phyloP scores from a whole-genome alignment of 75 land plant species.

The Adiantum capillusveneris region DNA sequence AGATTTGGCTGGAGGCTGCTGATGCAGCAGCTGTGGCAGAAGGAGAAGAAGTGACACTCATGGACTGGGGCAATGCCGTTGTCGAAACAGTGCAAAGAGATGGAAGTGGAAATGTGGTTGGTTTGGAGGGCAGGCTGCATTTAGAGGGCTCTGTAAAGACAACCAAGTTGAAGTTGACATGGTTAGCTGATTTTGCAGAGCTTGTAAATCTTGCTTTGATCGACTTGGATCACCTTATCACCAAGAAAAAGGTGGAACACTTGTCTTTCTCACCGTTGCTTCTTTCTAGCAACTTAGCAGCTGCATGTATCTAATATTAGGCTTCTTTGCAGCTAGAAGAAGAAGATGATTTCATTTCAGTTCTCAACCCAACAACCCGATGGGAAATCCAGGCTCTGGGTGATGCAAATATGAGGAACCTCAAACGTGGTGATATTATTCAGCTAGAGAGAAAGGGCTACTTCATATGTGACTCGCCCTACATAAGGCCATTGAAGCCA shows the following conservation, averaged over 20 bases:
- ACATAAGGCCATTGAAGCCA: conserved; percentile 64
- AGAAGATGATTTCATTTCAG: conserved; percentile 65
- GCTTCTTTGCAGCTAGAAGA: conserved; percentile 59
- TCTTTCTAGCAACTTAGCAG: too few relatives aligned
- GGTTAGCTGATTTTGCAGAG: conserved; percentile 78
- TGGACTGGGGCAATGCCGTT: conserved; percentile 98
- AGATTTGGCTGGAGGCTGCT: conserved; percentile 69
- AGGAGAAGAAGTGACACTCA: conserved; percentile 87
- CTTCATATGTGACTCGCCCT: conserved; percentile 82
- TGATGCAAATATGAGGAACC: conserved; percentile 81
- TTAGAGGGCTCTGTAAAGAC: conserved; percentile 90
- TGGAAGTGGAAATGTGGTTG: conserved; percentile 38
- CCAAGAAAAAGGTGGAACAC: conserved; percentile 92
- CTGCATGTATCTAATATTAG: not conserved
- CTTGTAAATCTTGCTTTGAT: conserved; percentile 56
- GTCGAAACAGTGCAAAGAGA: conserved; percentile 57
- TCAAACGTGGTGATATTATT: conserved; percentile 73
- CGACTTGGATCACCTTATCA: conserved; percentile 70
- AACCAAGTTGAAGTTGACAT: conserved; percentile 88
- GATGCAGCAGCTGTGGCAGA: conserved; percentile 60
- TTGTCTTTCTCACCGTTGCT: too few relatives aligned
- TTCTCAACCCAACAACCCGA: conserved; percentile 59
- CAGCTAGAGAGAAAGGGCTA: conserved; percentile 96
- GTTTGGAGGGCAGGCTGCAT: conserved; percentile 58
- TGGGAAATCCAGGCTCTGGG: conserved; percentile 67